These are phyloP conservation scores for Lodderomyces parapsilosis DNA, from an alignment of 1,139 yeast genomes.

Conservation along the genomic window DNA sequence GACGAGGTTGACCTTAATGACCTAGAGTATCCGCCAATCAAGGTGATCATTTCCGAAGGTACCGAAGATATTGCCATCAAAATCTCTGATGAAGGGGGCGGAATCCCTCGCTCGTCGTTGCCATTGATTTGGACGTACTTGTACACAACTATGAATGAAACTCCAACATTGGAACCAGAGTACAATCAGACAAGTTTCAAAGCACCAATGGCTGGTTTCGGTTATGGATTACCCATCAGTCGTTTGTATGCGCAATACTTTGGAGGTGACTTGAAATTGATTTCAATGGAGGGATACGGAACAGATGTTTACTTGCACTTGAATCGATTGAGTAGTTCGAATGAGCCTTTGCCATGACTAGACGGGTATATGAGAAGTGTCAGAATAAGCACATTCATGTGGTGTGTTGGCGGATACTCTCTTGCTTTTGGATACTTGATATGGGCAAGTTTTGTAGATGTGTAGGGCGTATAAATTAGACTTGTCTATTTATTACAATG, in stretches of 20 bases:
- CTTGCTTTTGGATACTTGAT: not conserved
- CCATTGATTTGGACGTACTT: conserved; percentile 90
- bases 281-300: conserved; percentile 93
- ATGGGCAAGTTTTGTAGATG: not conserved
- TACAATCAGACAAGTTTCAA: conserved; percentile 56
- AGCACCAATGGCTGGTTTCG: conserved; percentile 95
- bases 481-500: not conserved
- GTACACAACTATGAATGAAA: conserved; percentile 80
- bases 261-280: conserved; percentile 85
- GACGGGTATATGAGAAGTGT: conserved; percentile 10
- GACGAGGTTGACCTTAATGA: conserved; percentile 57
- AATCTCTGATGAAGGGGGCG: conserved; percentile 93
- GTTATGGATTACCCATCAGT: conserved; percentile 87
- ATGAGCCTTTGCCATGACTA: conserved; percentile 45
- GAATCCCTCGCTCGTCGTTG: conserved; percentile 80
- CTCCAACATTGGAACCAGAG: conserved; percentile 67
- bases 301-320: conserved; percentile 88
- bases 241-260: conserved; percentile 85
- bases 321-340: conserved; percentile 51
- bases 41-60: conserved; percentile 88
- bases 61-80: conserved; percentile 91
- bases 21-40: conserved; percentile 76
- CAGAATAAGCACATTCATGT: conserved; percentile 6
- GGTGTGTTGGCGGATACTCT: not conserved
- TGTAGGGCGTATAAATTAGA: conserved; percentile 1